A percentile compares a stretch with the other conserved stretches of the same genome.
These are phyloP conservation scores for Leishmania gerbilli DNA, from an alignment of 208 protist genomes.

Conservation along the genomic window DNA sequence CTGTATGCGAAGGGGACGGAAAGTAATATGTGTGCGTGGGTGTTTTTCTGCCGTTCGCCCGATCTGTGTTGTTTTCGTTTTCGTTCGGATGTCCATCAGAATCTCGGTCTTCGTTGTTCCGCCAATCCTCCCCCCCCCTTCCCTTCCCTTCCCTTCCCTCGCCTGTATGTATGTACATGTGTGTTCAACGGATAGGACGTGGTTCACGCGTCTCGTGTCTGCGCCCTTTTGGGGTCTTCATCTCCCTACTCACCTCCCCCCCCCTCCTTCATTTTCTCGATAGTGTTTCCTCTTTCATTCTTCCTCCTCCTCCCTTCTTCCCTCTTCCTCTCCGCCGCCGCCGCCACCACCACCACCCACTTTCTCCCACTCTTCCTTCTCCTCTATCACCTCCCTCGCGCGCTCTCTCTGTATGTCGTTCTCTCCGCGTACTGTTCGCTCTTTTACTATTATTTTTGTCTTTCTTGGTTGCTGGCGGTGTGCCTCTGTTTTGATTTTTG, in stretches of 20 bases:
- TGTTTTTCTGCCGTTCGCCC: no score
- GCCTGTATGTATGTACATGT: not conserved
- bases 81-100: no score
- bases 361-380: no score
- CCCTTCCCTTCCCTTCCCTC: not conserved
- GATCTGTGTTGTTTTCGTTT: no score
- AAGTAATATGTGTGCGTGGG: no score
- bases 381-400: no score
- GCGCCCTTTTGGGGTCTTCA: not conserved
- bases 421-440: not conserved
- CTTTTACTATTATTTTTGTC: not conserved
- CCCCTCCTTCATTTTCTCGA: not conserved
- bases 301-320: not conserved
- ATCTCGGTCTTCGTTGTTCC: conserved; percentile 2
- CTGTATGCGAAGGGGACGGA: no score
- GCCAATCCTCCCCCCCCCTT: not conserved
- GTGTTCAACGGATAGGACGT: not conserved
- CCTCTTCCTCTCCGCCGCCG: no score
- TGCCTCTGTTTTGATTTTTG: not conserved
- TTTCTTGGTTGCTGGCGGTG: not conserved
- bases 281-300: not conserved
- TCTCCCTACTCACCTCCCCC: not conserved
- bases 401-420: not conserved
- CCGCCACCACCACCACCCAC: no score
- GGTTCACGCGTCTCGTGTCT: not conserved